Percentiles rank a stretch among this genome's conserved stretches.
phyloP scores from a whole-genome alignment of 2,329 filamentous ascomycete species.

The Cryphonectria naterciae region DNA sequence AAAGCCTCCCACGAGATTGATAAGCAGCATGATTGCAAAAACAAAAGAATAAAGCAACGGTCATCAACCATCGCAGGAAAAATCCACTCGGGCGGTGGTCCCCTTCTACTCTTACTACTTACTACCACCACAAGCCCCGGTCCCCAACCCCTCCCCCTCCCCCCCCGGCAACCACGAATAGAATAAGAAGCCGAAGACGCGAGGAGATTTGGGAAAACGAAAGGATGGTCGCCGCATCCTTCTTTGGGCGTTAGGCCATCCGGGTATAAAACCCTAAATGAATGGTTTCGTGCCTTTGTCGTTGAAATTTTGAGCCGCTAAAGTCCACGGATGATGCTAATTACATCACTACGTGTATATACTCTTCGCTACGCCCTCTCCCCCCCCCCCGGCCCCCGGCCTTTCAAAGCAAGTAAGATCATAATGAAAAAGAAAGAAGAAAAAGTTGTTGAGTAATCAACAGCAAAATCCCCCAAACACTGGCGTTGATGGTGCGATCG shows the following conservation, averaged over 20 bases:
- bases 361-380: background rate
- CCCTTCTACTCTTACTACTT: too few relatives aligned
- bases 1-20: background rate
- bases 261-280: constrained; percentile 10
- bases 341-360: background rate
- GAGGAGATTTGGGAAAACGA: background rate
- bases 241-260: constrained; percentile 11
- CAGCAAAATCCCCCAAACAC: background rate
- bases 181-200: constrained; percentile 16
- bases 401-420: too few relatives aligned
- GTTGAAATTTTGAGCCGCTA: background rate
- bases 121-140: too few relatives aligned
- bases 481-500: background rate
- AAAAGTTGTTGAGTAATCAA: background rate
- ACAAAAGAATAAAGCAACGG: background rate
- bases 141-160: too few relatives aligned
- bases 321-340: background rate
- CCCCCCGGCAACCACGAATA: background rate
- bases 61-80: background rate
- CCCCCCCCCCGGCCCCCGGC: too few relatives aligned
- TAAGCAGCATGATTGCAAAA: background rate
- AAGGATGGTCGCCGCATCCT: background rate
- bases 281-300: background rate
- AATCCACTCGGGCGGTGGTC: too few relatives aligned
- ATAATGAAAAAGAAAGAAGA: too few relatives aligned